A percentile compares a stretch with the other conserved stretches of the same genome.
These are phyloP conservation scores for Teratosphaeria pseudoeucalypti DNA, from an alignment of 2,329 filamentous ascomycete species.

Conservation along the genomic window DNA sequence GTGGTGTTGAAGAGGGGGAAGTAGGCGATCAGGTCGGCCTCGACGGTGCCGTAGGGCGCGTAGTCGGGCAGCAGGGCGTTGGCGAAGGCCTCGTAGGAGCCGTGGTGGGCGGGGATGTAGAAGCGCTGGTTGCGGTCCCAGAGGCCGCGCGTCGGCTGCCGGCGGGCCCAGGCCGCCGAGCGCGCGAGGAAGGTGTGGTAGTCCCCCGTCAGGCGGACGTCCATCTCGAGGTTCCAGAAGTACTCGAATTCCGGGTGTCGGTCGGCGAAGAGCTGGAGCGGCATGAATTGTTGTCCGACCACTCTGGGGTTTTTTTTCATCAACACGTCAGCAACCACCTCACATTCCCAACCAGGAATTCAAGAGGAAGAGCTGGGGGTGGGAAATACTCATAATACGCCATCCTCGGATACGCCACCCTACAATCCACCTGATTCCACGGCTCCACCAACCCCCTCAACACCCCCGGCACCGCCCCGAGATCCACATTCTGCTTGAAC, in stretches of 20 bases:
- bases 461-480: not conserved
- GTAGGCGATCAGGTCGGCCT: not conserved
- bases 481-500: not conserved
- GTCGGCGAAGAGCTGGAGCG: conserved; percentile 57
- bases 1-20: not conserved
- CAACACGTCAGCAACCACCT: not conserved
- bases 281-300: not conserved
- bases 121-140: conserved; percentile 35
- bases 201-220: conserved; percentile 64
- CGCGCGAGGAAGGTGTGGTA: conserved; percentile 66
- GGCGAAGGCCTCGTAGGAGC: not conserved
- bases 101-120: not conserved
- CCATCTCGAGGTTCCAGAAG: conserved; percentile 75
- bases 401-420: not conserved
- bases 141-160: conserved; percentile 44
- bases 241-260: conserved; percentile 68
- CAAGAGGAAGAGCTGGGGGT: not conserved
- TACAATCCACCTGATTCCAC: not conserved
- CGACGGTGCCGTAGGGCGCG: not conserved
- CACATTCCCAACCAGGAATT: too few relatives aligned
- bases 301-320: not conserved
- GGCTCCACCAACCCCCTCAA: not conserved
- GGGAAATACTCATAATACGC: not conserved
- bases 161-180: conserved; percentile 42
- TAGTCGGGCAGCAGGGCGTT: not conserved